Evolutionary conservation across 495 filamentous ascomycete species (phyloP), one percentile per base, ranked within the genome.

Genomic region (Lineolata rhizophorae): DNA sequence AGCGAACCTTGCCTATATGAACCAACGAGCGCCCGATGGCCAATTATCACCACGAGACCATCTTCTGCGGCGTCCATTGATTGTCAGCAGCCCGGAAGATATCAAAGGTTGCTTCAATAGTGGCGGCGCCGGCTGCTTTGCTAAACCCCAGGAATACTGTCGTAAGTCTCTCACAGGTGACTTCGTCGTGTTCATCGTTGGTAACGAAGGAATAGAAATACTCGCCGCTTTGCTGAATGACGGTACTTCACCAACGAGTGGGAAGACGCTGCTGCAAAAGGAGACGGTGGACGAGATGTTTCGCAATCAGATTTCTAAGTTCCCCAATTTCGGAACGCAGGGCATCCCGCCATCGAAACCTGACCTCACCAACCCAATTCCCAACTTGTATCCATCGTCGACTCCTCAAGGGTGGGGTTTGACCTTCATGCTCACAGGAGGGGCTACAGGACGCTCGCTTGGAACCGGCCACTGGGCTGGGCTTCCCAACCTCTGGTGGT

Each of bases 321-420:
- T 61, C 26, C 70, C 68, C 0, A 43, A 64, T 31, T 64, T 61
- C 38, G 52, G 51, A 8, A 64, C 64, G 4, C 63, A 64, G 58
- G 35, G 32, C 11, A 52, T 63, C 12, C 34, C 54, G 0, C 47
- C 55, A 5, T 50, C 63, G 12, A 70, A 64, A 37, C 53, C 60
- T 4, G 53, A 62, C 20, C 49, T 63, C n/a, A 57, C 56, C 9
- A 61, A 61, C 43, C 32, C 45, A 6, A 29, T 52, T 4, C 39
- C 53, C 2, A 59, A 61, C 11, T 16, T 70, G 12, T 65, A 72
- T 43, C 63, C 64, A 3, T 51, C 60, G 21, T 53, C 60, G 18
- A 48, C 61, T 35, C 53, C 62, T 3, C 63, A 71, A 41, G 69
- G 69, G 16, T 72, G 66, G 66, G 69, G 67, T 0, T 40, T 74